Conservation (phyloP, 306 rosid genomes). For the Cicer cuneatum region DNA sequence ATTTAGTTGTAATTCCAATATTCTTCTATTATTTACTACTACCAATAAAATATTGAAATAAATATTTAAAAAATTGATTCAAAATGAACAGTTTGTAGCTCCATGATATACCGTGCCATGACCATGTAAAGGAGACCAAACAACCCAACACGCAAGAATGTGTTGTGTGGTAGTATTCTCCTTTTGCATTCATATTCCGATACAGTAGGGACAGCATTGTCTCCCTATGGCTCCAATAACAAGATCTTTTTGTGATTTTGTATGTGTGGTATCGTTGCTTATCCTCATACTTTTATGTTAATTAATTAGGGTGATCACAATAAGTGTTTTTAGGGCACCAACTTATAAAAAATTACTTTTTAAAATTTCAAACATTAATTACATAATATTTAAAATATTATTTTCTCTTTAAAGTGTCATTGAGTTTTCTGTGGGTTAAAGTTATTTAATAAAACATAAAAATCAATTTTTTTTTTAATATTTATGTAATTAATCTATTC, state of each 20-base stretch:
- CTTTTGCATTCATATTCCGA: conserved; percentile 69
- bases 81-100: conserved; percentile 34
- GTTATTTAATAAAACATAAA: too few relatives aligned
- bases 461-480: too few relatives aligned
- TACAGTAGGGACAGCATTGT: conserved; percentile 83
- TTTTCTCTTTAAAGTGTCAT: too few relatives aligned
- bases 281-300: too few relatives aligned
- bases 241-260: conserved; percentile 1
- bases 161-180: conserved; percentile 50
- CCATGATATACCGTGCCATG: conserved; percentile 53
- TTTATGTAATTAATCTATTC: too few relatives aligned
- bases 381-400: too few relatives aligned
- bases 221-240: conserved; percentile 68
- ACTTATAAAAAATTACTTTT: too few relatives aligned
- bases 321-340: too few relatives aligned
- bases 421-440: too few relatives aligned
- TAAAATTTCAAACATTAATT: too few relatives aligned
- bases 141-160: conserved; percentile 55
- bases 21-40: conserved; percentile 10
- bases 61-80: conserved; percentile 21
- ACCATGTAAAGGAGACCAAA: conserved; percentile 66
- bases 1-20: conserved; percentile 51
- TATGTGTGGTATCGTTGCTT: too few relatives aligned
- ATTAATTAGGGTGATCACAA: too few relatives aligned
- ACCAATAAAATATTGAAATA: conserved; percentile 37